Base-by-base conservation (phyloP, 2,329 filamentous ascomycete species). In the Cladosporium sp. region DNA sequence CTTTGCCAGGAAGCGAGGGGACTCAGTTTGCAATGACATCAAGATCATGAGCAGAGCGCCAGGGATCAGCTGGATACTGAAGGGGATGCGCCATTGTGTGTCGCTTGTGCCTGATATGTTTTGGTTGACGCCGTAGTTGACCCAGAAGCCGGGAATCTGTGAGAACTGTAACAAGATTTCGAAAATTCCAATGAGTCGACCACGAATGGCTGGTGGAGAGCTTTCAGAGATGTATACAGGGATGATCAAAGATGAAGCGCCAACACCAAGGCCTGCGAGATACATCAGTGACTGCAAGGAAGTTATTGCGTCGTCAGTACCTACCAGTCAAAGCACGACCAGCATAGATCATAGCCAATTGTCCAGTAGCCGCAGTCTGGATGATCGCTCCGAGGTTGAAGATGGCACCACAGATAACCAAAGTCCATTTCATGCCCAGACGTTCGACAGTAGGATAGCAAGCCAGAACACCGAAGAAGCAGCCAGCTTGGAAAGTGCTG, bases 401-500 rank as follows among this genome's bases (percentile, higher is more conserved):
- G 68, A 92, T 70, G 46, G 83, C 62, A 5, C 81, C 78, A 73
- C 88, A 88, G 56, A 86, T 67, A 67, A 87, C 78, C 2, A 92
- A 81, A 16, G 86, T 88, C 74, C 82, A 85, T 71, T 84, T 85
- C n/a, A 89, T 84, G 40, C 89, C 89, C 67, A 88, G 79, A 73
- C 84, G 89, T 78, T 89, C 50, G 33, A 56, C 61, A 31, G 61
- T 72, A 80, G 81, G 85, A 46, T 80, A 81, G 7, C 83, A 82
- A 21, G 85, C 67, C 68, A 90, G 80, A 67, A 86, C 86, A 37
- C 87, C 87, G 62, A 85, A 80, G 74, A 90, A 89, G 67, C 86
- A 89, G 57, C 88, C 88, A 52, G 85, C 88, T 76, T 90, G 88
- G 12, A 90, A 82, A 0, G 86, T 88, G 28, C 87, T 89, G 35